Evolutionary conservation across 2,329 filamentous ascomycete genomes (phyloP).

Genomic region (Thielaviopsis musarum): DNA sequence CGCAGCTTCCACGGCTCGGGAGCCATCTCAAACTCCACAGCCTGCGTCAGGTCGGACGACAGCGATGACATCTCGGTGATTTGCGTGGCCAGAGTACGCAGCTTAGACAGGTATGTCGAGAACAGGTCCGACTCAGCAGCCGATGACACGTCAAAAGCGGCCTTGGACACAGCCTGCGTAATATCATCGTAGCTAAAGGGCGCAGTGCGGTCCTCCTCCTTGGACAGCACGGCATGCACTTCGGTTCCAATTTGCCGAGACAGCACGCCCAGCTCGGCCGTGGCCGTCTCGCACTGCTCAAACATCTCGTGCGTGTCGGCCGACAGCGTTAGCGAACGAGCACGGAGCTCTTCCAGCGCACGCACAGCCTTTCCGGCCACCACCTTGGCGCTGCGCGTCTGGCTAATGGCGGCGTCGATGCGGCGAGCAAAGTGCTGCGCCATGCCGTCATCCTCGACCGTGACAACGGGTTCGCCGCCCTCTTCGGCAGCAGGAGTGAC

Average conservation of each 20-base stretch:
- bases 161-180: slow-evolving; percentile 41
- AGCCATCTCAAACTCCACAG: slow-evolving; percentile 61
- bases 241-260: slow-evolving; percentile 49
- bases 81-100: slow-evolving; percentile 46
- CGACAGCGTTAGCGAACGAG: slow-evolving; percentile 55
- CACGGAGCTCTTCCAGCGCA: slow-evolving; percentile 60
- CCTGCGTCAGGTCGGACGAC: slow-evolving; percentile 52
- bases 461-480: neutral
- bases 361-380: slow-evolving; percentile 62
- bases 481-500: slow-evolving; percentile 4
- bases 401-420: slow-evolving; percentile 53
- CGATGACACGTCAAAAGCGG: slow-evolving; percentile 24
- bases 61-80: slow-evolving; percentile 56
- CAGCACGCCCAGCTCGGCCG: slow-evolving; percentile 48
- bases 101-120: slow-evolving; percentile 46
- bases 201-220: slow-evolving; percentile 54
- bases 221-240: slow-evolving; percentile 44
- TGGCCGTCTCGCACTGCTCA: slow-evolving; percentile 48
- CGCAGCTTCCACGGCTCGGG: slow-evolving; percentile 71
- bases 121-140: slow-evolving; percentile 51
- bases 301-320: slow-evolving; percentile 53
- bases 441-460: slow-evolving; percentile 41
- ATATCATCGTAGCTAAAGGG: slow-evolving; percentile 52
- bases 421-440: slow-evolving; percentile 51
- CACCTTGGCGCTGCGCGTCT: slow-evolving; percentile 71